phyloP scores from a whole-genome alignment of 1,284 basidiomycete species.

The Ceratobasidium sp. region DNA sequence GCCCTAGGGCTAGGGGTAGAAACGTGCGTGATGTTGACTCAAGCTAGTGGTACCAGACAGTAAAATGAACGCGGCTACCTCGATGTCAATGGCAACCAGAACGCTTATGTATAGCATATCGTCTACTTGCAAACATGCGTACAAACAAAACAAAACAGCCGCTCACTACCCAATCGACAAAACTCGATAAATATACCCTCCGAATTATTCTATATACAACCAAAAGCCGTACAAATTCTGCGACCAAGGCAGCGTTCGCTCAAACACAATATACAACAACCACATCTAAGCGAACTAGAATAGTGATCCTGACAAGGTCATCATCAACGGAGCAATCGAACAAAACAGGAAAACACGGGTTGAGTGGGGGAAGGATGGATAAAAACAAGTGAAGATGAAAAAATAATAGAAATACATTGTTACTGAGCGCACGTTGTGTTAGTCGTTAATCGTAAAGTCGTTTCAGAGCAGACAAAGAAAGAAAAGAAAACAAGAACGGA shows the following conservation, averaged over 20 bases:
- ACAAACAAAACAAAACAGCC: too few species aligned
- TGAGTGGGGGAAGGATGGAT: slow-evolving; percentile 1
- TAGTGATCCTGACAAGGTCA: slow-evolving; percentile 7
- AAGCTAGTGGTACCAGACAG: too few species aligned
- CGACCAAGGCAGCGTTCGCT: slow-evolving; percentile 8
- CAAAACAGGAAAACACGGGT: neutral
- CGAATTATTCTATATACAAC: slow-evolving; percentile 13
- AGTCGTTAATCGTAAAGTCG: slow-evolving; percentile 7
- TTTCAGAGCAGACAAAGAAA: neutral
- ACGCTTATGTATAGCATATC: too few species aligned
- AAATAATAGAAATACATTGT: slow-evolving; percentile 15
- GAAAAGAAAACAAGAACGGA: neutral
- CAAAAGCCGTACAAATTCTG: neutral
- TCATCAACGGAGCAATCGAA: neutral
- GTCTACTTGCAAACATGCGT: too few species aligned
- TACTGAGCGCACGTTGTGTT: slow-evolving; percentile 7
- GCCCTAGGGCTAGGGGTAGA: too few species aligned
- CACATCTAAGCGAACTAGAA: slow-evolving; percentile 7
- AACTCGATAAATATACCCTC: neutral
- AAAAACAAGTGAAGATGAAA: neutral
- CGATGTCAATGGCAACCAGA: too few species aligned
- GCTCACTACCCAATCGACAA: too few species aligned
- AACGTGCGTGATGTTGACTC: too few species aligned
- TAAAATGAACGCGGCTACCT: too few species aligned
- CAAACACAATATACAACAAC: slow-evolving; percentile 8